Base-by-base conservation (phyloP, 2,329 filamentous ascomycete genomes). In the Microdochium paspali region DNA sequence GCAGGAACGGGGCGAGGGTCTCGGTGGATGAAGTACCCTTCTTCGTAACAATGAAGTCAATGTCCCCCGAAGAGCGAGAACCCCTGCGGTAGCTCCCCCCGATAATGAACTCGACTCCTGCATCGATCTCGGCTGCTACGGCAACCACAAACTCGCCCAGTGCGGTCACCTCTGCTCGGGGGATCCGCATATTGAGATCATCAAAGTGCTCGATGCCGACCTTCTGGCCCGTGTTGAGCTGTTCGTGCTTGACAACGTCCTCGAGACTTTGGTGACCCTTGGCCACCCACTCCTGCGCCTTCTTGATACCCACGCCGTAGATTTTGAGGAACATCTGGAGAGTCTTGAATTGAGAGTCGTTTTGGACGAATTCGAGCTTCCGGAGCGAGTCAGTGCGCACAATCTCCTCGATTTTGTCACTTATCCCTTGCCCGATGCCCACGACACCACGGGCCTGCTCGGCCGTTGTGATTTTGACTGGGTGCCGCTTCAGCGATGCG, bases 351-450 rank as follows among this genome's bases (percentile, higher is more conserved):
- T 74, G 70, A 0, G 84, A 79, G 44, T 94, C 85, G 3, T 73
- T 65, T 47, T 77, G 76, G 1, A 85, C 79, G 55, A 83, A 80
- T 28, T 95, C 85, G 0, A 96, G 73, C 31, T 84, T 77, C 39
- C 77, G 77, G 1, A 96, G 75, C 24, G 74, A 72, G 56, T 88
- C 77, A 0, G 88, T 95, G 32, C 74, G 72, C 2, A 81, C 87
- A 40, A 96, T 95, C 60, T 96, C 91, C 57, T 93, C 87, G 52
- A 97, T 93, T 63, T 95, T 95, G 24, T 77, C 72, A 0, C 90
- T 90, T 1, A 96, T 69, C 1, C 87, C 77, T 10, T 71, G 57
- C 7, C 90, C 90, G 30, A 96, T 81, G 49, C 74, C 77, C 1
- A 81, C 80, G 1, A 96, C 72, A 2, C 66, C 63, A 10, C 75